These are phyloP conservation scores for Eudorina sp. DNA, from an alignment of 139 green algal species.

Conservation along the genomic window DNA sequence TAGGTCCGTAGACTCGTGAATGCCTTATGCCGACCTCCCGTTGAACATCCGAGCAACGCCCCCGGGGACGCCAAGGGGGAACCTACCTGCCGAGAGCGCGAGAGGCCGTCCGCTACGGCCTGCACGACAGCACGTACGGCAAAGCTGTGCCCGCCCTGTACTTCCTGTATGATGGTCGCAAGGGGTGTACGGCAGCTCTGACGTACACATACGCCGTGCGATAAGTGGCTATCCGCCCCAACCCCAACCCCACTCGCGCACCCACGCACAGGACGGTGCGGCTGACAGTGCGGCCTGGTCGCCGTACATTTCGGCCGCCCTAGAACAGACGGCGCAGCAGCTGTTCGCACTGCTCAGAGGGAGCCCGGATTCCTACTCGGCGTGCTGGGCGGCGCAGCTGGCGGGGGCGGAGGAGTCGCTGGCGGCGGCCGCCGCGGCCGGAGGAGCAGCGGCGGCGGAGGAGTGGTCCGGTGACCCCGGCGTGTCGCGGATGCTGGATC, in stretches of 20 bases:
- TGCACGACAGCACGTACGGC: too few species aligned
- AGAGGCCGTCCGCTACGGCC: too few species aligned
- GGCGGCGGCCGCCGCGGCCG: not conserved
- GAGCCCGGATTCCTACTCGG: not conserved
- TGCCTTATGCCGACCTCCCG: too few species aligned
- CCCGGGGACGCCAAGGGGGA: too few species aligned
- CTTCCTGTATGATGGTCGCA: too few species aligned
- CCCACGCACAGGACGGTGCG: not conserved
- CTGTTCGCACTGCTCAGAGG: constrained; percentile 12
- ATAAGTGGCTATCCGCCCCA: not conserved
- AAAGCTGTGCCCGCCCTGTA: too few species aligned
- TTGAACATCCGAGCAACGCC: too few species aligned
- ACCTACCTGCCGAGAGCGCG: too few species aligned
- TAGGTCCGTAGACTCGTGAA: too few species aligned
- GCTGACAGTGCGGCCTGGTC: constrained; percentile 9
- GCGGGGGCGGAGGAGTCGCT: constrained; percentile 9
- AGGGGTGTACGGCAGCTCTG: too few species aligned
- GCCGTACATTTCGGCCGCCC: not conserved
- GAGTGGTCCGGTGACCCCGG: not conserved
- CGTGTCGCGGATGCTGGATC: not conserved
- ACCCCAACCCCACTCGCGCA: not conserved
- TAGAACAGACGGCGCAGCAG: constrained; percentile 25
- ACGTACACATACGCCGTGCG: too few species aligned
- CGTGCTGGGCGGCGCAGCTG: not conserved
- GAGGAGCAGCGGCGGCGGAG: not conserved